Conservation (phyloP, 352 stramenopile genomes). For the Pythium folliculosum region DNA sequence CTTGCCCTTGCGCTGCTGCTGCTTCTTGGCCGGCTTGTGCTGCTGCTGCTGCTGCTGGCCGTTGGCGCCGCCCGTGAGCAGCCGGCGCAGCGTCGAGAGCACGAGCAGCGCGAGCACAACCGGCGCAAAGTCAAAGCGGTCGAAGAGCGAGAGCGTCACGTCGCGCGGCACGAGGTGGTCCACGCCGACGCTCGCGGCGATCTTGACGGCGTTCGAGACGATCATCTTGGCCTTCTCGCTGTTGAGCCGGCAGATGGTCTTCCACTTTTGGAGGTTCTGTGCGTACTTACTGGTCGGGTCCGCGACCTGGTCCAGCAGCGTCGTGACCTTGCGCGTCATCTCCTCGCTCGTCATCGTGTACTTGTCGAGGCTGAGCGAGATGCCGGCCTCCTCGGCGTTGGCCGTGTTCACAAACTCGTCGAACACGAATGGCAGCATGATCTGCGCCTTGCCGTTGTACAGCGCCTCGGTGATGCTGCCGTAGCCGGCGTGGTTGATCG, state of each 20-base stretch:
- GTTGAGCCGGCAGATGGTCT: constrained; percentile 31
- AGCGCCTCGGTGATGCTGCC: constrained; percentile 28
- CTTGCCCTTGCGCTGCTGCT: constrained; percentile 8
- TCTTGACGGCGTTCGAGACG: constrained; percentile 26
- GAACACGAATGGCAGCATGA: constrained; percentile 30
- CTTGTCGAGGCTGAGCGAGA: constrained; percentile 31
- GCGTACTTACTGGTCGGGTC: constrained; percentile 18
- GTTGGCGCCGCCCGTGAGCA: not conserved
- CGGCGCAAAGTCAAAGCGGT: constrained; percentile 20
- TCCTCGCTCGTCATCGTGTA: constrained; percentile 31
- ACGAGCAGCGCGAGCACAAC: constrained; percentile 17
- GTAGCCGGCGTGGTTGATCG: constrained; percentile 28
- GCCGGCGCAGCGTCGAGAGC: constrained; percentile 9
- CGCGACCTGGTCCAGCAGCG: constrained; percentile 21
- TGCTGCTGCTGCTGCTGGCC: not conserved
- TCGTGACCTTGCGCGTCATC: constrained; percentile 24
- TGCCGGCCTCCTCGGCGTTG: constrained; percentile 23
- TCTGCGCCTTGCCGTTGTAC: constrained; percentile 29
- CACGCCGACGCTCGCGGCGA: constrained; percentile 26
- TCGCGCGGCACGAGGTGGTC: constrained; percentile 29
- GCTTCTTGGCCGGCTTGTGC: not conserved
- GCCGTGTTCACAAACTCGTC: constrained; percentile 32
- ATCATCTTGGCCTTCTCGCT: constrained; percentile 25
- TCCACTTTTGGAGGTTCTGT: constrained; percentile 27
- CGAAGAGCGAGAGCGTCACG: constrained; percentile 25